Evolutionary conservation across 208 protist genomes (phyloP).

Genomic region (Trypanosoma avium): DNA sequence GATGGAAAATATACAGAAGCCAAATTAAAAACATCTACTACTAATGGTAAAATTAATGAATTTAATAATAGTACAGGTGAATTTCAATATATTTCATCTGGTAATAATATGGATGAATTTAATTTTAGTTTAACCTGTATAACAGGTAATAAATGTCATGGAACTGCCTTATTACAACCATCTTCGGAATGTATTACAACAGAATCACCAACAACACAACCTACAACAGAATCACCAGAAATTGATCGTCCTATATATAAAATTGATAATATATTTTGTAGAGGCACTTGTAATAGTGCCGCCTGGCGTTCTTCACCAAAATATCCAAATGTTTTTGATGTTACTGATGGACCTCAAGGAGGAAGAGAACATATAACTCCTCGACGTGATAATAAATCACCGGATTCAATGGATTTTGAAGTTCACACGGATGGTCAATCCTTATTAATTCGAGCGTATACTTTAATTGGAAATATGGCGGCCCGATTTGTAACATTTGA

Average conservation of each 20-base stretch:
- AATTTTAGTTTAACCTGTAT: conserved; percentile 55
- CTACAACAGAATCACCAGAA: conserved; percentile 9
- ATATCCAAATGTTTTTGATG: conserved; percentile 43
- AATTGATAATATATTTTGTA: conserved; percentile 67
- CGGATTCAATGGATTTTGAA: conserved; percentile 65
- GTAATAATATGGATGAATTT: conserved; percentile 51
- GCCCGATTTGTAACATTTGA: conserved; percentile 85
- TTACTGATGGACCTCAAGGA: conserved; percentile 24
- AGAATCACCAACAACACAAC: conserved; percentile 2
- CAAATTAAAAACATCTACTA: not conserved
- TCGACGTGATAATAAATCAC: conserved; percentile 47
- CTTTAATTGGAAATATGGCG: conserved; percentile 76
- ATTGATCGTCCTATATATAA: conserved; percentile 43
- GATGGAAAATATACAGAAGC: conserved; percentile 16
- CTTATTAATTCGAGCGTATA: conserved; percentile 67
- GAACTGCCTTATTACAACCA: conserved; percentile 36
- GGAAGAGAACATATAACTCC: conserved; percentile 29
- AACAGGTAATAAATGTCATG: conserved; percentile 25
- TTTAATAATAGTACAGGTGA: conserved; percentile 30
- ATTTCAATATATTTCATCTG: conserved; percentile 52
- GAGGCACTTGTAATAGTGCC: conserved; percentile 68
- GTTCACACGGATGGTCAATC: conserved; percentile 43
- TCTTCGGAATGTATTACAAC: too few relatives aligned
- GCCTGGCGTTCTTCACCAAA: conserved; percentile 49
- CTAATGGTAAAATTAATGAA: conserved; percentile 12